Conservation (phyloP, 441 rosid species). For the Manihot esculenta region DNA sequence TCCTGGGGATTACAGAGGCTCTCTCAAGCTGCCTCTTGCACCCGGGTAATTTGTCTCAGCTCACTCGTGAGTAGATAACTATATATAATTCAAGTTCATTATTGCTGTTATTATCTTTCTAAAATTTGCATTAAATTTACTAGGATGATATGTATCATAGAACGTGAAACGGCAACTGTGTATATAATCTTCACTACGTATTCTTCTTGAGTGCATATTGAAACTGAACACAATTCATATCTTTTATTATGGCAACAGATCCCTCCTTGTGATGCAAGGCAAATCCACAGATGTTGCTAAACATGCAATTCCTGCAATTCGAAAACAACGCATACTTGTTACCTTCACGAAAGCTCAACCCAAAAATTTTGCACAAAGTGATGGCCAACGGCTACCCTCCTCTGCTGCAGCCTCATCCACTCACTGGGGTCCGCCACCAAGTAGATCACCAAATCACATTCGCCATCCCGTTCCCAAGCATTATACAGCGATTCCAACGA, state of each 20-base stretch:
- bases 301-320: constrained; percentile 65
- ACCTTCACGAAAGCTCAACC: constrained; percentile 71
- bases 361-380: constrained; percentile 39
- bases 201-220: neutral
- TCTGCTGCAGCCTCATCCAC: constrained; percentile 34
- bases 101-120: neutral
- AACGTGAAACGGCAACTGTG: neutral
- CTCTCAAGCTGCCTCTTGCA: constrained; percentile 69
- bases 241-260: constrained; percentile 41
- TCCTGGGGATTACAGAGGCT: constrained; percentile 79
- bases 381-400: constrained; percentile 36
- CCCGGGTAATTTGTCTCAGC: constrained; percentile 62
- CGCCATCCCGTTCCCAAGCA: constrained; percentile 61
- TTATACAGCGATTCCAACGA: constrained; percentile 44
- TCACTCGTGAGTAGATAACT: too few species aligned
- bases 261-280: constrained; percentile 73
- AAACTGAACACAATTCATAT: neutral
- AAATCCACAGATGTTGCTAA: constrained; percentile 70
- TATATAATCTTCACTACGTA: neutral
- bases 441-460: constrained; percentile 50
- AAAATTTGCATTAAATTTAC: neutral
- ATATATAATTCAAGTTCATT: neutral
- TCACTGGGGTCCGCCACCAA: constrained; percentile 62
- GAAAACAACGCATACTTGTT: constrained; percentile 73
- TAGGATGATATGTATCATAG: neutral